Base-by-base conservation (phyloP, 306 rosid species). In the Betula pendula region DNA sequence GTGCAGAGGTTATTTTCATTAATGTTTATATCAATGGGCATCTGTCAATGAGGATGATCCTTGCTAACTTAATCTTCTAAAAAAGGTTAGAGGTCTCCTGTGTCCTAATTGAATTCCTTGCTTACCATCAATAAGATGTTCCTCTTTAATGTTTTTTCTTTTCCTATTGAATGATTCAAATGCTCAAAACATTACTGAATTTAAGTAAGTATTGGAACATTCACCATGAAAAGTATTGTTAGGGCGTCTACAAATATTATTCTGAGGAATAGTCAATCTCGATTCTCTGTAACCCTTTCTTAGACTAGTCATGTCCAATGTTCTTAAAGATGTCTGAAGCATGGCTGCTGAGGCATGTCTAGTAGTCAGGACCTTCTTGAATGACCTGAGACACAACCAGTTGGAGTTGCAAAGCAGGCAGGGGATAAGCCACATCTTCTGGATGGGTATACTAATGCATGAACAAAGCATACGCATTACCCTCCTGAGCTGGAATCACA, bases 1-100 rank as follows among this genome's bases (percentile, higher is more conserved):
- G 56, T 90, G 92, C 79, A 75, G 87, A 45, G 87, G 87, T 83
- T 88, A 77, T 74, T 85, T 88, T 75, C 85, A 87, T 76, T 90
- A 80, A 84, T 77, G 10, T 66, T 81, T 51, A 38, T 38, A 38
- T 38, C 8, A 6, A 38, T 38, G 8, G 42, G 42, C 42, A 38
- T 38, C 42, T 38, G 42, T 38, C 42, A 38, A 38, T 79, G n/a
- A 76, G 56, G 68, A 45, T 24, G 40, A 51, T 80, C 77, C 60
- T 55, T 77, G 68, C 68, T 56, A 38, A 38, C 42, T 38, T 38
- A 38, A 38, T 38, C 42, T 38, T 38, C 42, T 38, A 38, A 38
- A 65, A 50, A 71, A 71, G 87, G 84, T 84, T 78, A 68, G 80
- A 72, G 13, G 45, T 79, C 62, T 60, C 45, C 68, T 1, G 42